Conservation (phyloP, 805 yeast species). For the Schwanniomyces vanrijiae region DNA sequence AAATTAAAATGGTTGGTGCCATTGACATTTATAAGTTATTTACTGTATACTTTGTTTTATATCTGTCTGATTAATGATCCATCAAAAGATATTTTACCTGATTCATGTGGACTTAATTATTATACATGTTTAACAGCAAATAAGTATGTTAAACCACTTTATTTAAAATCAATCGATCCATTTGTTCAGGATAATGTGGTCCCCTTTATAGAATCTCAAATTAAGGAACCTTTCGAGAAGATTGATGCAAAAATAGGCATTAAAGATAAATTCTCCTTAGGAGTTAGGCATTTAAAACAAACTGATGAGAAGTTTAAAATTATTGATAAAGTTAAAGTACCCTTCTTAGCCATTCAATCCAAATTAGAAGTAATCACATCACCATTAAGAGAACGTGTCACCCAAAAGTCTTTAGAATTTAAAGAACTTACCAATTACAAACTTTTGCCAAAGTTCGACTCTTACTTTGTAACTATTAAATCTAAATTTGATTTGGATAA, state of each 20-base stretch:
- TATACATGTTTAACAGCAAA: conserved; percentile 3
- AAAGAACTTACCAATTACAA: background rate
- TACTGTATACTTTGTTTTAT: conserved; percentile 5
- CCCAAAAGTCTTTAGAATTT: background rate
- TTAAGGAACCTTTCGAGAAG: background rate
- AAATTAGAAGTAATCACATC: background rate
- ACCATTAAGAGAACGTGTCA: background rate
- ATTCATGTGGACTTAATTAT: conserved; percentile 1
- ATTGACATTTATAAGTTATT: conserved; percentile 6
- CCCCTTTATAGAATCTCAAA: conserved; percentile 2
- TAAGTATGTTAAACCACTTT: conserved; percentile 2
- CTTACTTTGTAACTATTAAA: background rate
- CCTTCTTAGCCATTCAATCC: no score
- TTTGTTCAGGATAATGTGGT: background rate
- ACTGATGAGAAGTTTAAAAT: background rate
- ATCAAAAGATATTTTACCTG: background rate
- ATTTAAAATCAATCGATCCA: conserved; percentile 2
- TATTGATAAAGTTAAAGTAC: background rate
- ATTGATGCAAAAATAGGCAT: conserved; percentile 1
- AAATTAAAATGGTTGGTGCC: conserved; percentile 6
- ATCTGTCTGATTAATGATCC: conserved; percentile 5
- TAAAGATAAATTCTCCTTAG: background rate
- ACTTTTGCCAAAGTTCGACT: background rate
- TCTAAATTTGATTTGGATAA: background rate
- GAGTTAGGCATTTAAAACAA: background rate